These are phyloP conservation scores for Nakaseomyces kungkrabaensis DNA, from an alignment of 1,139 yeast genomes.

Conservation along the genomic window DNA sequence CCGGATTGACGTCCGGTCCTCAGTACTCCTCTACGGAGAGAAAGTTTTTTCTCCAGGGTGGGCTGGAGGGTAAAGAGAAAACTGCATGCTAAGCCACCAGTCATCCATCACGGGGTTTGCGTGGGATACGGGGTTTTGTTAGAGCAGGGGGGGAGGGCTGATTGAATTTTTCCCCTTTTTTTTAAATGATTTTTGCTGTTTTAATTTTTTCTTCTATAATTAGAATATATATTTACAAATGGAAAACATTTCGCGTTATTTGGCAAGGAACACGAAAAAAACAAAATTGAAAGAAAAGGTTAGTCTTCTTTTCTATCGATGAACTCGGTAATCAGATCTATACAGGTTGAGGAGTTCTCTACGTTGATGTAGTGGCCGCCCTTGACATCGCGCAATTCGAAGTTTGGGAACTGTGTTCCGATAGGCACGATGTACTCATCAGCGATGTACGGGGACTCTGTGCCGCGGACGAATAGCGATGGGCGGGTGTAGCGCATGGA, in stretches of 20 bases:
- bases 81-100: not conserved
- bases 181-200: not conserved
- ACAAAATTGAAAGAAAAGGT: not conserved
- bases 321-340: conserved; percentile 47
- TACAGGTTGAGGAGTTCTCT: conserved; percentile 65
- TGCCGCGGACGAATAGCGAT: conserved; percentile 69
- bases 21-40: no score
- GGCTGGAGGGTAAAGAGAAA: no score
- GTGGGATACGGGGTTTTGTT: not conserved
- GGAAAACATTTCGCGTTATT: no score
- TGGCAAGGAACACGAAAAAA: not conserved
- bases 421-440: conserved; percentile 73
- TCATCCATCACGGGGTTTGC: not conserved
- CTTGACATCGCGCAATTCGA: conserved; percentile 62
- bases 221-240: not conserved
- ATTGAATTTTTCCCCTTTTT: not conserved
- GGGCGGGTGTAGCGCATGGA: conserved; percentile 56
- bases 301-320: conserved; percentile 47
- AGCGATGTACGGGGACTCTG: conserved; percentile 67
- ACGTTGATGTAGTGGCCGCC: conserved; percentile 90
- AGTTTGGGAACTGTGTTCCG: conserved; percentile 70
- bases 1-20: not conserved
- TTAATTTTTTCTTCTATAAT: not conserved
- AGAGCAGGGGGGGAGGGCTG: no score
- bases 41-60: not conserved